A percentile compares a stretch with the other conserved stretches of the same genome.
phyloP scores from a whole-genome alignment of 345 rosid genomes.

The Brassica cretica region DNA sequence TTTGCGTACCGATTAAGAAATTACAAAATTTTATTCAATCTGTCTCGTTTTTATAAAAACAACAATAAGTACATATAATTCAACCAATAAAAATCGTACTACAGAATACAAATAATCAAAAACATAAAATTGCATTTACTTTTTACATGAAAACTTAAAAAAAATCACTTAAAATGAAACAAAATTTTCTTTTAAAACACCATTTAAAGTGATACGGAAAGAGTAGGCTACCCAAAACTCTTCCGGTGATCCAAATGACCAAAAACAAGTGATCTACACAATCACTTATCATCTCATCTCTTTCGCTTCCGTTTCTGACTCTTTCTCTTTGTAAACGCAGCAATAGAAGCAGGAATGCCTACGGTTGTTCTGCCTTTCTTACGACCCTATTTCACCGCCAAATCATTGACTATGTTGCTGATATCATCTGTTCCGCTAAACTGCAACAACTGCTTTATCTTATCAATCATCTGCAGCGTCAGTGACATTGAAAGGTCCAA shows the following conservation, averaged over 20 bases:
- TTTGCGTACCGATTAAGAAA: too few relatives aligned
- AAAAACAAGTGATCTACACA: slow-evolving; percentile 4
- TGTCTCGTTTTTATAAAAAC: too few relatives aligned
- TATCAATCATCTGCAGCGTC: slow-evolving; percentile 73
- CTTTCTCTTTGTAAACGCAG: slow-evolving; percentile 36
- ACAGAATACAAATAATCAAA: too few relatives aligned
- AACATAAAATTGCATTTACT: too few relatives aligned
- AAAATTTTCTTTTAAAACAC: too few relatives aligned
- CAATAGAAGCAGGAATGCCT: slow-evolving; percentile 66
- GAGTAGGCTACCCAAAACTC: not conserved
- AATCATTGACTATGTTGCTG: slow-evolving; percentile 54
- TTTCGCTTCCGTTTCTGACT: slow-evolving; percentile 38
- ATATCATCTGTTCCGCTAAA: slow-evolving; percentile 58
- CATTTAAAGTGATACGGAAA: too few relatives aligned
- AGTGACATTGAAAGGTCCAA: slow-evolving; percentile 76
- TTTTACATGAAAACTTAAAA: too few relatives aligned
- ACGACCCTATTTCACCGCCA: slow-evolving; percentile 74
- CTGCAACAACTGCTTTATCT: slow-evolving; percentile 71
- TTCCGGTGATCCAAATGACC: not conserved
- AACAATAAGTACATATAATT: too few relatives aligned
- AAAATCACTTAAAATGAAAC: too few relatives aligned
- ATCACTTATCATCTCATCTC: slow-evolving; percentile 27
- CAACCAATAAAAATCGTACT: too few relatives aligned
- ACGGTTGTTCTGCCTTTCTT: slow-evolving; percentile 76
- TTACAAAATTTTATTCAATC: too few relatives aligned